Conservation (phyloP, 192 early-diverging fungal genomes). For the Coemansia aciculifera region DNA sequence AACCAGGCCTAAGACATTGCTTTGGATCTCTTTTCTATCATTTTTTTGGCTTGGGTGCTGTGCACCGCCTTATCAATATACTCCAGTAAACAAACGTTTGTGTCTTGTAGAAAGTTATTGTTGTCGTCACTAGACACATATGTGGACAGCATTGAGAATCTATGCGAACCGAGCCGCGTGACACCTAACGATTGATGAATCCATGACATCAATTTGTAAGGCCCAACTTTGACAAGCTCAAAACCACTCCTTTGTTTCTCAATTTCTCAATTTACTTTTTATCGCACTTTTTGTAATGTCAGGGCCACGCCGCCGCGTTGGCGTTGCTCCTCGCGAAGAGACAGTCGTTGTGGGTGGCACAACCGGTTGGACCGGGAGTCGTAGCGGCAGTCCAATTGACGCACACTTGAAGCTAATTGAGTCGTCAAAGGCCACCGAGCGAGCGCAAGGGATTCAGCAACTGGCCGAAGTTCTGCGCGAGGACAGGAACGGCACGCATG, state of each 20-base stretch:
- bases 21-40: not conserved
- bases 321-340: constrained; percentile 31
- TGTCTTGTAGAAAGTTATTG: not conserved
- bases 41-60: not conserved
- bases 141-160: not conserved
- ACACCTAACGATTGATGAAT: not conserved
- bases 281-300: constrained; percentile 13
- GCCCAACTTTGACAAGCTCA: not conserved
- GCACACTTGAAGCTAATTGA: constrained; percentile 34
- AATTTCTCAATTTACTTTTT: constrained; percentile 6
- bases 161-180: not conserved
- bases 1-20: constrained; percentile 18
- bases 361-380: not conserved
- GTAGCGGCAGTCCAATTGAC: constrained; percentile 23
- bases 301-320: constrained; percentile 33
- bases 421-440: constrained; percentile 48
- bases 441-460: constrained; percentile 37
- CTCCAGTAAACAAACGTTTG: not conserved
- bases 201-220: not conserved
- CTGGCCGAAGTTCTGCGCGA: constrained; percentile 44
- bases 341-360: not conserved
- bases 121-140: not conserved
- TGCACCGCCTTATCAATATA: constrained; percentile 6
- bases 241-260: not conserved
- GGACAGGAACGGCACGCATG: constrained; percentile 15